Conservation (phyloP, 768 basidiomycete species). For the Suillus brevipes region DNA sequence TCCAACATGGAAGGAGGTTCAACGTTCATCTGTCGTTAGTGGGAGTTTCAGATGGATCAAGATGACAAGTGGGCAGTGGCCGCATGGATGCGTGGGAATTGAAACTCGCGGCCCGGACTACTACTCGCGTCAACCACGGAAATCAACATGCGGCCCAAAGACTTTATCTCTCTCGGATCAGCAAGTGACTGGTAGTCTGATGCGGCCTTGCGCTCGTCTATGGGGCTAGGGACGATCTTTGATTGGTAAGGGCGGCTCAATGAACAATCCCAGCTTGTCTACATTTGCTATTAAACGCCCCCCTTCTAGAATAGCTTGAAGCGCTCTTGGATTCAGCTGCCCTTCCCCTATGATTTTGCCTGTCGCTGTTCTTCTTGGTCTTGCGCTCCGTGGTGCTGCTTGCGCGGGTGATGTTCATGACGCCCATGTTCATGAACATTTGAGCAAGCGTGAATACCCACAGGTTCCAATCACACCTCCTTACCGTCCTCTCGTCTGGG, state of each 20-base stretch:
- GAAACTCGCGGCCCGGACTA: neutral
- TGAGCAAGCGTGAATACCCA: slow-evolving; percentile 39
- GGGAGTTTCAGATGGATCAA: neutral
- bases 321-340: neutral
- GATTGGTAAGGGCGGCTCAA: neutral
- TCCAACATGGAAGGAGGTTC: neutral
- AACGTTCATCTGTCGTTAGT: neutral
- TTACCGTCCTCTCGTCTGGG: slow-evolving; percentile 72
- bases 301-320: neutral
- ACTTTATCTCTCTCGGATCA: too few relatives aligned
- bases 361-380: slow-evolving; percentile 17
- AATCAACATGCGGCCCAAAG: neutral
- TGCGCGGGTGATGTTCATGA: slow-evolving; percentile 25
- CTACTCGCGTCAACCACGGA: neutral
- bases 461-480: slow-evolving; percentile 53
- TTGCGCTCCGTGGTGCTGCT: slow-evolving; percentile 18
- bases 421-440: slow-evolving; percentile 34
- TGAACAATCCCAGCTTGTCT: neutral
- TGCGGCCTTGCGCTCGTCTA: too few relatives aligned
- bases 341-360: slow-evolving; percentile 14
- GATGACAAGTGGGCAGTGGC: neutral
- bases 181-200: too few relatives aligned
- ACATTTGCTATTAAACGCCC: neutral
- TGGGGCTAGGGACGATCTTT: too few relatives aligned
- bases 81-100: neutral